A percentile compares a stretch with the other conserved stretches of the same genome.
phyloP scores from a whole-genome alignment of 164 flowering plant genomes.

The Hamamelis virginiana region DNA sequence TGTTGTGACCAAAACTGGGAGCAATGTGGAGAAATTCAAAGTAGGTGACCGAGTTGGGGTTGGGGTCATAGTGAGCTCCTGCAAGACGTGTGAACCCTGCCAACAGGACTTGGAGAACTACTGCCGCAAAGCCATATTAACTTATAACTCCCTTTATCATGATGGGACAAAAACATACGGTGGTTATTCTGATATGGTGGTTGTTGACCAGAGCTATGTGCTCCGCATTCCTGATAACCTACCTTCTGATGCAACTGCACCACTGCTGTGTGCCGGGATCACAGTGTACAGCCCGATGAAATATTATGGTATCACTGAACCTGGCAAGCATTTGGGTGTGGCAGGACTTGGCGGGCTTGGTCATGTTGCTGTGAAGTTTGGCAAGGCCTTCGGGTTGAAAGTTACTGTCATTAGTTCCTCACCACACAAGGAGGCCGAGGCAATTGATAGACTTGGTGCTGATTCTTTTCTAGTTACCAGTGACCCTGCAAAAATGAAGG shows the following conservation, averaged over 20 bases:
- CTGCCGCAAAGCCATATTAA: conserved; percentile 29
- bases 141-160: conserved; percentile 27
- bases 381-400: conserved; percentile 54
- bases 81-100: conserved; percentile 44
- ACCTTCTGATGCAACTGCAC: conserved; percentile 47
- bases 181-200: conserved; percentile 53
- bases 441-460: conserved; percentile 44
- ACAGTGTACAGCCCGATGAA: conserved; percentile 63
- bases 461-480: conserved; percentile 44
- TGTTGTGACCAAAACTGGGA: conserved; percentile 36
- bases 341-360: conserved; percentile 69
- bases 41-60: conserved; percentile 52
- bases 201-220: conserved; percentile 38
- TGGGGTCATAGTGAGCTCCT: conserved; percentile 40
- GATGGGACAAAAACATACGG: conserved; percentile 52
- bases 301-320: conserved; percentile 46
- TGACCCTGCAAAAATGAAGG: conserved; percentile 45
- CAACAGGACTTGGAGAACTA: conserved; percentile 46
- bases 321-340: conserved; percentile 59
- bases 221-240: conserved; percentile 45
- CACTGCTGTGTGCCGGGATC: conserved; percentile 58
- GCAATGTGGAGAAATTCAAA: conserved; percentile 42
- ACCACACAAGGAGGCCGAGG: conserved; percentile 42
- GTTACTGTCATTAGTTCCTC: conserved; percentile 61
- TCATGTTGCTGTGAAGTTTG: conserved; percentile 60